These are phyloP conservation scores for Theileria orientalis DNA, from an alignment of 169 alveolate species.

Conservation along the genomic window DNA sequence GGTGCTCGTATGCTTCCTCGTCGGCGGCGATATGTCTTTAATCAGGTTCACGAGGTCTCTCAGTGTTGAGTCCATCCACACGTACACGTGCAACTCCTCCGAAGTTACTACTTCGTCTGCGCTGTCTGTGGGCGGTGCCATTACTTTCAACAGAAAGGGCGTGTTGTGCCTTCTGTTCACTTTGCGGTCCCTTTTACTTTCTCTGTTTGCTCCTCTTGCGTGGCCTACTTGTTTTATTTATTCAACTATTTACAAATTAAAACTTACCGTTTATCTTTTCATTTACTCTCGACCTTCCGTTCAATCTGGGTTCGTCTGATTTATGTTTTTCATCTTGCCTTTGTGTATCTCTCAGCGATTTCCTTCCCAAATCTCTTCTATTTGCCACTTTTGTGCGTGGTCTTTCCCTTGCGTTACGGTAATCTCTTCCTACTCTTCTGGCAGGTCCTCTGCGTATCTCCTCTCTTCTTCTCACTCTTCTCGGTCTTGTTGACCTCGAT, in stretches of 20 bases:
- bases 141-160: slow-evolving; percentile 38
- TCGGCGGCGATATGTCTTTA: slow-evolving; percentile 40
- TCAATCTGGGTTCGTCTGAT: not conserved
- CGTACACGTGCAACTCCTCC: slow-evolving; percentile 41
- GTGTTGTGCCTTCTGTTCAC: slow-evolving; percentile 31
- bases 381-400: no score
- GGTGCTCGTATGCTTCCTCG: slow-evolving; percentile 21
- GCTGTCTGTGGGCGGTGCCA: slow-evolving; percentile 18
- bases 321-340: no score
- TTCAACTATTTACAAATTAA: not conserved
- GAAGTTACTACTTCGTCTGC: slow-evolving; percentile 1
- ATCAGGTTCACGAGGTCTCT: slow-evolving; percentile 39
- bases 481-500: not conserved
- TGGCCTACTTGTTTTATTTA: no score
- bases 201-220: no score
- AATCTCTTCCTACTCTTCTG: no score
- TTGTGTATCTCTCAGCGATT: no score
- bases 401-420: no score
- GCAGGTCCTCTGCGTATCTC: no score
- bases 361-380: no score
- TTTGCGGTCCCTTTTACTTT: not conserved
- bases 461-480: not conserved
- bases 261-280: no score
- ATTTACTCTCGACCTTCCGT: not conserved
- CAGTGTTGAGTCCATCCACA: slow-evolving; percentile 49